These are phyloP conservation scores for Russula vinacea DNA, from an alignment of 768 basidiomycete genomes.

Conservation along the genomic window DNA sequence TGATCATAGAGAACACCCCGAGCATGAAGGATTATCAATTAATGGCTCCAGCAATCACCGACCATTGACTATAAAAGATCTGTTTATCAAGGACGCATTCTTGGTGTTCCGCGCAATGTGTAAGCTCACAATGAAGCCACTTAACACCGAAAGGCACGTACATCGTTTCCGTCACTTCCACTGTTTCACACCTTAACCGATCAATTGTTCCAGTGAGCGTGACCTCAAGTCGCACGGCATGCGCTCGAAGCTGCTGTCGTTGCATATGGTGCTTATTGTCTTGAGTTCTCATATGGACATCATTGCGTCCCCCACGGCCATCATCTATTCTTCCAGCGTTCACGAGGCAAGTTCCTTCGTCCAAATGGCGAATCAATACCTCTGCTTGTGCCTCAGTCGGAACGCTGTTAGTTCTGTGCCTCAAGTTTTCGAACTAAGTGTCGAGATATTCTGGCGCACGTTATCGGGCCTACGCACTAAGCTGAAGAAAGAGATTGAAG, in stretches of 20 bases:
- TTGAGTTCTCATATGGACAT: slow-evolving; percentile 87
- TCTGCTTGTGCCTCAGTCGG: slow-evolving; percentile 87
- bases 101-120: slow-evolving; percentile 95
- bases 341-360: slow-evolving; percentile 86
- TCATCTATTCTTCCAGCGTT: slow-evolving; percentile 88
- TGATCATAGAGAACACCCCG: slow-evolving; percentile 14
- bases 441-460: slow-evolving; percentile 98
- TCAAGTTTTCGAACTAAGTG: slow-evolving; percentile 96
- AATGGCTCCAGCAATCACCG: slow-evolving; percentile 33
- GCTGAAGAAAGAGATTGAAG: slow-evolving; percentile 99
- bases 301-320: slow-evolving; percentile 83
- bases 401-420: slow-evolving; percentile 95
- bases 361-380: slow-evolving; percentile 93
- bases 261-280: slow-evolving; percentile 91
- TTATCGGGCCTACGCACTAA: slow-evolving; percentile 92
- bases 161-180: background rate
- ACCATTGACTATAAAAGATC: slow-evolving; percentile 71
- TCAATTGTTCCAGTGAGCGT: slow-evolving; percentile 62
- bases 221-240: slow-evolving; percentile 95
- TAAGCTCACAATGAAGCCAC: slow-evolving; percentile 96
- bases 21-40: slow-evolving; percentile 18
- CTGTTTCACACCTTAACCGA: slow-evolving; percentile 23
- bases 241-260: slow-evolving; percentile 91
- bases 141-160: slow-evolving; percentile 85
- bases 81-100: slow-evolving; percentile 97